Base-by-base conservation (phyloP, 768 basidiomycete species). In the Russula foetens region DNA sequence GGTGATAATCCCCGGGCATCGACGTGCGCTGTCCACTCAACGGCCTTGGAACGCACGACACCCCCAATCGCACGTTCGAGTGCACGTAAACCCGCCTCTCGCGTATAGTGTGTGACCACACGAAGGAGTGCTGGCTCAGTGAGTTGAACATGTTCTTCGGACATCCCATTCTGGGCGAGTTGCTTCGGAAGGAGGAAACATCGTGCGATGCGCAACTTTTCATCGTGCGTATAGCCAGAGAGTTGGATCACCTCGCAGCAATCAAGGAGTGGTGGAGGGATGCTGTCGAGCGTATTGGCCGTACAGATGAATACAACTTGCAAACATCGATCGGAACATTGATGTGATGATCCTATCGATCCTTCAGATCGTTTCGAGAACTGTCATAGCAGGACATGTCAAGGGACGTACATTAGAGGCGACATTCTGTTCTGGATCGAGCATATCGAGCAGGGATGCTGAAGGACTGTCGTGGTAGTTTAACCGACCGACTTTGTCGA, bases 361-460 rank as follows among this genome's bases (percentile, higher is more conserved):
- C 7, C 54, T 56, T 29, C 52, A 35, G 47, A 55, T 28, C 49
- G 39, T 50, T n/a, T 28, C 51, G 92, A 29, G 19, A 17, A 38
- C 21, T 9, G 19, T 15, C 8, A 43, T 44, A 0, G 44, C 19
- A 21, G 24, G 19, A 11, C 29, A 17, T 55, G 50, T 11, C 58
- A 50, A 43, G 14, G 33, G 54, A 71, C 81, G 62, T 53, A 85
- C 88, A 69, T 87, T 89, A 69, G 91, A 91, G 0, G 83, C 79
- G 68, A 88, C 82, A 63, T 95, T 95, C 72, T 96, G 92, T 70
- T 97, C 95, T 0, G 95, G 95, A 70, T 98, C 95, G 54, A 98
- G 78, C 0, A 95, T 92, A 68, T 98, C 94, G 4, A 98, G 75
- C 61, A 98, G 72, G 0, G 94, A 95, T 41, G 95, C 95, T 3